phyloP scores from a whole-genome alignment of 1,284 basidiomycete species.

The Ustilago bromivora region DNA sequence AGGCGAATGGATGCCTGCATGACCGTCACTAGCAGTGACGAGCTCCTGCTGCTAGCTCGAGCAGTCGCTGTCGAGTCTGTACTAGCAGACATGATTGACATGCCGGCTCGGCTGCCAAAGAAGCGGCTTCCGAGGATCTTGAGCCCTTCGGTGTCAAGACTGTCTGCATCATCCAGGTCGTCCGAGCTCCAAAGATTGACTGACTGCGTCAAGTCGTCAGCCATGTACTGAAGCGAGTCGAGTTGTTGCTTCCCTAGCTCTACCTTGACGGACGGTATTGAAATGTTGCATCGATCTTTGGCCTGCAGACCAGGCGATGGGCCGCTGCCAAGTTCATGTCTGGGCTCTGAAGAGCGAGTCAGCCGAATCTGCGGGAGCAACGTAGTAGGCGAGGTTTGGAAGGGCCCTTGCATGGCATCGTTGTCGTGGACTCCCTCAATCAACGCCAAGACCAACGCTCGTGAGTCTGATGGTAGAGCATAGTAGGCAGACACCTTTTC shows the following conservation, averaged over 20 bases:
- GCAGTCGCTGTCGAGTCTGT: conserved; percentile 47
- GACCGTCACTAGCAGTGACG: conserved; percentile 34
- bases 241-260: conserved; percentile 44
- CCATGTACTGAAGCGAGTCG: conserved; percentile 60
- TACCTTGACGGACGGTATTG: conserved; percentile 40
- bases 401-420: not conserved
- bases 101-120: conserved; percentile 51
- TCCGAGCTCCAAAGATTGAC: conserved; percentile 37
- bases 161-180: conserved; percentile 25
- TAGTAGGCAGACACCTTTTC: conserved; percentile 34
- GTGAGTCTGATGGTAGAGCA: conserved; percentile 25
- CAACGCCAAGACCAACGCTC: conserved; percentile 29
- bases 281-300: conserved; percentile 31
- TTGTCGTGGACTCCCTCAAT: conserved; percentile 27
- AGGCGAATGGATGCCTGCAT: conserved; percentile 37
- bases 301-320: not conserved
- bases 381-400: not conserved
- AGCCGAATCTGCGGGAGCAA: conserved; percentile 25
- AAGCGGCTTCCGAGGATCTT: conserved; percentile 58
- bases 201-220: conserved; percentile 56
- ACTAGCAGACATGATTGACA: conserved; percentile 50
- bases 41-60: conserved; percentile 20
- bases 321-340: not conserved
- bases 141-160: conserved; percentile 43
- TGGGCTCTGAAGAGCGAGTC: conserved; percentile 2